Percentiles rank a stretch among this genome's conserved stretches.
phyloP scores from a whole-genome alignment of 2,329 filamentous ascomycete genomes.

The Colletotrichum tofieldiae region DNA sequence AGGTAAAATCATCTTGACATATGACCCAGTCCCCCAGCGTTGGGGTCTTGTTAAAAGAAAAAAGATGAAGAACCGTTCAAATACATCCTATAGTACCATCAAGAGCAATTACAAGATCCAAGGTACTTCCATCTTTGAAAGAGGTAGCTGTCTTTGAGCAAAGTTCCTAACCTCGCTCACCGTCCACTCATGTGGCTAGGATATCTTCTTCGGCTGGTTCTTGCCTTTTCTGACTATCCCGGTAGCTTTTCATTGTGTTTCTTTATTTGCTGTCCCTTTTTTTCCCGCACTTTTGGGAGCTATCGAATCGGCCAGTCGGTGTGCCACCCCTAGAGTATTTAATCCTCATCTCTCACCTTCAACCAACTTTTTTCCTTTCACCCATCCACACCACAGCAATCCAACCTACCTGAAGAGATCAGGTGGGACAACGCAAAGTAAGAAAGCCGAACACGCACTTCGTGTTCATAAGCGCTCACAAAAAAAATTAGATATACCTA shows the following conservation, averaged over 20 bases:
- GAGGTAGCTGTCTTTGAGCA: fast-evolving
- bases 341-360: not conserved
- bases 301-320: no score
- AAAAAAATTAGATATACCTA: not conserved
- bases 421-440: not conserved
- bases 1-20: not conserved
- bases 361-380: not conserved
- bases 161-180: no score
- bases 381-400: not conserved
- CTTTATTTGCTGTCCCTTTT: not conserved
- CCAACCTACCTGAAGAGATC: not conserved
- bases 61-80: not conserved
- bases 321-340: not conserved
- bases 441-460: no score
- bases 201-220: not conserved
- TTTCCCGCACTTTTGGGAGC: no score
- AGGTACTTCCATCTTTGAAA: not conserved
- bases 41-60: no score
- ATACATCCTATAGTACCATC: not conserved
- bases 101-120: not conserved
- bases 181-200: not conserved
- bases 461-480: not conserved
- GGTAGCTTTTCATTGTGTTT: not conserved
- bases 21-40: not conserved
- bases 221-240: not conserved